These are phyloP conservation scores for Colletotrichum lindemuthianum DNA, from an alignment of 2,329 filamentous ascomycete species.

Conservation along the genomic window DNA sequence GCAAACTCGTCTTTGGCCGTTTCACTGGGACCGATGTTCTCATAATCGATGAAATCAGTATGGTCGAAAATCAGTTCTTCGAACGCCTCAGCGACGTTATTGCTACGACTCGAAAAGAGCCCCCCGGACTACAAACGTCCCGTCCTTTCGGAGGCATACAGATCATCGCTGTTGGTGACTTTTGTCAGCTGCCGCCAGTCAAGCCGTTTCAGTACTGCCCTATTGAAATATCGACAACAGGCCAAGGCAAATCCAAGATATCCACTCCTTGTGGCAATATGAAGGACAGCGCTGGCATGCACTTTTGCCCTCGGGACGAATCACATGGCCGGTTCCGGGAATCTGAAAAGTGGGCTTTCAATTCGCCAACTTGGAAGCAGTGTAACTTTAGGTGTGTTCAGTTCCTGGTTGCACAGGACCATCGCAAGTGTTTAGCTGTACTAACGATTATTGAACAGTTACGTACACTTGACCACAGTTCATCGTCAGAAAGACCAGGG, in stretches of 20 bases:
- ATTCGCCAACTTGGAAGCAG: slow-evolving; percentile 62
- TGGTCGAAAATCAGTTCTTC: slow-evolving; percentile 73
- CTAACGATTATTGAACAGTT: slow-evolving; percentile 24
- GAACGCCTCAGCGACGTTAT: slow-evolving; percentile 64
- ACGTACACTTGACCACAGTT: slow-evolving; percentile 63
- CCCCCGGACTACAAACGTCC: too few relatives aligned
- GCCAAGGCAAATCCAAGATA: neutral
- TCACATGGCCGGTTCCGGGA: slow-evolving; percentile 52
- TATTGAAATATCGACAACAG: neutral
- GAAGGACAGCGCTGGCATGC: slow-evolving; percentile 45
- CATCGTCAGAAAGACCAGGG: slow-evolving; percentile 64
- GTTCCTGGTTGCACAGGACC: neutral
- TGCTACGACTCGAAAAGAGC: neutral
- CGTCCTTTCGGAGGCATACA: neutral
- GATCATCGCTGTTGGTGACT: slow-evolving; percentile 15
- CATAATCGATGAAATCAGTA: slow-evolving; percentile 74
- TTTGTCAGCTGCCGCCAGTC: slow-evolving; percentile 4
- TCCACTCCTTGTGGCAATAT: neutral
- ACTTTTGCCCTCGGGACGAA: slow-evolving; percentile 43
- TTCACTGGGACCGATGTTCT: slow-evolving; percentile 61
- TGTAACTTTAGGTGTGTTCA: slow-evolving; percentile 56
- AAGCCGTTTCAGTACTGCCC: neutral
- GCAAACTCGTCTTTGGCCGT: slow-evolving; percentile 46
- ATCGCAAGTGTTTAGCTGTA: neutral
- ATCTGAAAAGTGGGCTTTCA: slow-evolving; percentile 69